Evolutionary conservation across 768 basidiomycete genomes (phyloP).

Genomic region (Suillus subalutaceus): DNA sequence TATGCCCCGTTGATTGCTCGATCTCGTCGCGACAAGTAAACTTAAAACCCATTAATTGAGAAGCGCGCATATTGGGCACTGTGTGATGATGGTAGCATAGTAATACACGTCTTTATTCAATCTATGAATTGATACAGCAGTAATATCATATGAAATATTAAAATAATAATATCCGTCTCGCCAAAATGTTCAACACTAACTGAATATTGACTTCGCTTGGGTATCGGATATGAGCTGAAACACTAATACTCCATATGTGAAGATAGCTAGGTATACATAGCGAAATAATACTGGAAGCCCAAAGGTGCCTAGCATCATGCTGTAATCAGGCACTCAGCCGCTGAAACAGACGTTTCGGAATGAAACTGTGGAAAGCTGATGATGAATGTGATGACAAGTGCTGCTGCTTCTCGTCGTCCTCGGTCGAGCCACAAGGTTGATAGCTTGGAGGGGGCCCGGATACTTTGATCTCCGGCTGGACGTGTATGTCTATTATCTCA

Average conservation of each 20-base stretch:
- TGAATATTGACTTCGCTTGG: background rate
- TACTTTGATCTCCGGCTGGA: conserved; percentile 37
- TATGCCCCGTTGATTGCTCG: background rate
- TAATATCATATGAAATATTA: background rate
- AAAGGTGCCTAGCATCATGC: background rate
- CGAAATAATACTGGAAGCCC: background rate
- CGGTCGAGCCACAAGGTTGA: conserved; percentile 8
- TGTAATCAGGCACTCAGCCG: background rate
- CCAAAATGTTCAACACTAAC: background rate
- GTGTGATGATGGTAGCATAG: background rate
- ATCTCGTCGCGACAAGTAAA: background rate
- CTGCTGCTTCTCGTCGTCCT: conserved; percentile 18
- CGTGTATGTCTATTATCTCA: conserved; percentile 49
- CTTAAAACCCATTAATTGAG: background rate
- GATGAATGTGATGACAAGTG: background rate
- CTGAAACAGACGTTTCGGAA: conserved; percentile 20
- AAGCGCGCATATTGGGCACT: background rate
- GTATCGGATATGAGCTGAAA: too few relatives aligned
- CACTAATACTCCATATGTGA: background rate
- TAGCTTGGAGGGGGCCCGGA: conserved; percentile 45
- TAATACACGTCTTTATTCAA: background rate
- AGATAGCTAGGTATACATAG: background rate
- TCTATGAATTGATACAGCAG: background rate
- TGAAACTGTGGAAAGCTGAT: conserved; percentile 4
- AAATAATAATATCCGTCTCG: background rate